Conservation (phyloP, 495 filamentous ascomycete genomes). For the Clavariopsis aquatica region DNA sequence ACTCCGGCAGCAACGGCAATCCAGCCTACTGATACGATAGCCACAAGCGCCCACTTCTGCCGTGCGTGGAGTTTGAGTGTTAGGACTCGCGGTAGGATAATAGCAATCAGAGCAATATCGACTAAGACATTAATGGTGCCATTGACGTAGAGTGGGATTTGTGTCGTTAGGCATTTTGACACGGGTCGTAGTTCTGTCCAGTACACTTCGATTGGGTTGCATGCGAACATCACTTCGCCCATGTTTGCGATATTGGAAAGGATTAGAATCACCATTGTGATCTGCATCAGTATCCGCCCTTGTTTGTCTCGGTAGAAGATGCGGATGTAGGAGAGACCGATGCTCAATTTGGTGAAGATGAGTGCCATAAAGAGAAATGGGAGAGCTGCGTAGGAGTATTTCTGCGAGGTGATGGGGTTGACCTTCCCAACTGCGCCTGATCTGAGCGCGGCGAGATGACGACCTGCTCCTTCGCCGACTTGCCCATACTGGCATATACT, state of each 20-base stretch:
- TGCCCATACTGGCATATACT: conserved; percentile 6
- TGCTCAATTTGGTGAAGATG: conserved; percentile 6
- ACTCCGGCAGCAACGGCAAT: background rate
- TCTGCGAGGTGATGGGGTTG: conserved; percentile 3
- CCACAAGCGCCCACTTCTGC: conserved; percentile 10
- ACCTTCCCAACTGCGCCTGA: background rate
- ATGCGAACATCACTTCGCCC: background rate
- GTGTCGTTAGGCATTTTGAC: background rate
- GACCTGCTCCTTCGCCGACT: conserved; percentile 7
- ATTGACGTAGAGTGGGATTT: background rate
- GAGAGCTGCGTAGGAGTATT: conserved; percentile 11
- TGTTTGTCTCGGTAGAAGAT: conserved; percentile 13
- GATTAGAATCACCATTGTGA: background rate
- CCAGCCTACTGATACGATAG: conserved; percentile 4
- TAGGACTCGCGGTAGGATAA: conserved; percentile 7
- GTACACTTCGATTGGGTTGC: conserved; percentile 14
- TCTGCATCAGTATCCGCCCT: conserved; percentile 2
- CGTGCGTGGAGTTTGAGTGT: conserved; percentile 3
- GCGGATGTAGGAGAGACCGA: conserved; percentile 15
- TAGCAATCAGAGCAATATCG: conserved; percentile 11
- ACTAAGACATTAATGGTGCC: conserved; percentile 4
- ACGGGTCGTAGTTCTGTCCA: conserved; percentile 14
- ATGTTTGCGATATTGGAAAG: conserved; percentile 7
- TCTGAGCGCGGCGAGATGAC: conserved; percentile 4
- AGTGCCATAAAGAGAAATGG: conserved; percentile 3